These are phyloP conservation scores for Auxenochlorella pyrenoidosa DNA, from an alignment of 139 green algal species.

Conservation along the genomic window DNA sequence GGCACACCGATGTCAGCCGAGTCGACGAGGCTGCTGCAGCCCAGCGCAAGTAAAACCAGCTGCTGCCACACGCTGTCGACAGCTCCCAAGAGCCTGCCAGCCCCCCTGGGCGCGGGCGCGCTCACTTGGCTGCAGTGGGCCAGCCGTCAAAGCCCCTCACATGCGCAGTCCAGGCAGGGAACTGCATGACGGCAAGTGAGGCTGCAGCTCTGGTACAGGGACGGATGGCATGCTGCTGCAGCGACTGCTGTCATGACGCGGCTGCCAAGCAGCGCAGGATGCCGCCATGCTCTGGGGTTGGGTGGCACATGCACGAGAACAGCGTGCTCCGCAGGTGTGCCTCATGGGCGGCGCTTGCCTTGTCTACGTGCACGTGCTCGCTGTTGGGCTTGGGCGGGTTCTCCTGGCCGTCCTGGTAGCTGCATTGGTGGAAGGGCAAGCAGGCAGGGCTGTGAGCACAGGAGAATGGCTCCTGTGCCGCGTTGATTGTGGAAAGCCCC, in stretches of 20 bases:
- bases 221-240: neutral
- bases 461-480: neutral
- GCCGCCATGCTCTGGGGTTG: too few relatives aligned
- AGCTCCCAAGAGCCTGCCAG: neutral
- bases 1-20: neutral
- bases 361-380: slow-evolving; percentile 4
- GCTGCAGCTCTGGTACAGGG: neutral
- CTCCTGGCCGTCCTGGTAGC: slow-evolving; percentile 6
- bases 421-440: neutral
- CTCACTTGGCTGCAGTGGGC: slow-evolving; percentile 2
- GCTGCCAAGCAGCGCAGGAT: too few relatives aligned
- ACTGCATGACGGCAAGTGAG: neutral
- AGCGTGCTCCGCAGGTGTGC: too few relatives aligned
- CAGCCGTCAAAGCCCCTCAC: neutral
- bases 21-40: neutral
- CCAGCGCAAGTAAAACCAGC: neutral
- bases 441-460: neutral
- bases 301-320: too few relatives aligned
- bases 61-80: too few relatives aligned
- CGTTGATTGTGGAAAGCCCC: too few relatives aligned
- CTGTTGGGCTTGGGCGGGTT: neutral
- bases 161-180: neutral
- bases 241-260: too few relatives aligned
- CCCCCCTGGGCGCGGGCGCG: too few relatives aligned
- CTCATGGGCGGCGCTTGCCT: too few relatives aligned